phyloP scores from a whole-genome alignment of 73 alveolate genomes.

The Tetrahymena elliotti region DNA sequence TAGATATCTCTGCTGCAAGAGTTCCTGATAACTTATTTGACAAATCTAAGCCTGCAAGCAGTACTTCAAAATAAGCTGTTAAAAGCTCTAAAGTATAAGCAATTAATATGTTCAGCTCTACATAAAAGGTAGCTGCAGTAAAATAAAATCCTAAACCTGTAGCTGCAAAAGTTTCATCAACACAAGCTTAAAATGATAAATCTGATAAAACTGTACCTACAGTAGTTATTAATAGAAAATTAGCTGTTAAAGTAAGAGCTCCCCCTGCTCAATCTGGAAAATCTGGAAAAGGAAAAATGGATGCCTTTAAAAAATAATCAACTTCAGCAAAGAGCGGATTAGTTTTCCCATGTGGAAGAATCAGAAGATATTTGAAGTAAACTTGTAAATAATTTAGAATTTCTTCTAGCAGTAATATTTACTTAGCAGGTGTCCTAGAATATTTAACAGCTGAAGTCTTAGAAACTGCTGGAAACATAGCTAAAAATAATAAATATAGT shows the following conservation, averaged over 20 bases:
- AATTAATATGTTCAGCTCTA: not conserved
- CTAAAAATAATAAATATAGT: conserved; percentile 51
- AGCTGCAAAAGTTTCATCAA: not conserved
- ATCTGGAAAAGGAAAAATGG: conserved; percentile 16
- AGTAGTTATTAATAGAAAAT: not conserved
- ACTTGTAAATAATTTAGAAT: not conserved
- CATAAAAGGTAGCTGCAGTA: not conserved
- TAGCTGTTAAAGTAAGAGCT: no score
- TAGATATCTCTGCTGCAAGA: not conserved
- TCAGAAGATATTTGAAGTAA: conserved; percentile 61
- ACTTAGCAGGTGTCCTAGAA: conserved; percentile 74
- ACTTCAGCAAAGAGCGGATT: conserved; percentile 64
- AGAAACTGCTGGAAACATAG: conserved; percentile 71
- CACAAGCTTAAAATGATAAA: not conserved
- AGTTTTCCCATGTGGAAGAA: conserved; percentile 79
- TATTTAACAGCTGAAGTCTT: conserved; percentile 68
- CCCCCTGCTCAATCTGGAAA: no score
- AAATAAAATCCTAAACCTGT: not conserved
- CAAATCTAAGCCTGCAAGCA: not conserved
- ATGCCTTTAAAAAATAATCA: conserved; percentile 6
- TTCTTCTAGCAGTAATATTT: conserved; percentile 7
- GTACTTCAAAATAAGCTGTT: not conserved
- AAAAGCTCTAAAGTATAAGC: not conserved
- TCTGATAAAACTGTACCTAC: not conserved
- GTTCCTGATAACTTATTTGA: not conserved